A percentile compares a stretch with the other conserved stretches of the same genome.
Conservation (phyloP, 2,329 filamentous ascomycete genomes). For the Colletotrichum nymphaeae region DNA sequence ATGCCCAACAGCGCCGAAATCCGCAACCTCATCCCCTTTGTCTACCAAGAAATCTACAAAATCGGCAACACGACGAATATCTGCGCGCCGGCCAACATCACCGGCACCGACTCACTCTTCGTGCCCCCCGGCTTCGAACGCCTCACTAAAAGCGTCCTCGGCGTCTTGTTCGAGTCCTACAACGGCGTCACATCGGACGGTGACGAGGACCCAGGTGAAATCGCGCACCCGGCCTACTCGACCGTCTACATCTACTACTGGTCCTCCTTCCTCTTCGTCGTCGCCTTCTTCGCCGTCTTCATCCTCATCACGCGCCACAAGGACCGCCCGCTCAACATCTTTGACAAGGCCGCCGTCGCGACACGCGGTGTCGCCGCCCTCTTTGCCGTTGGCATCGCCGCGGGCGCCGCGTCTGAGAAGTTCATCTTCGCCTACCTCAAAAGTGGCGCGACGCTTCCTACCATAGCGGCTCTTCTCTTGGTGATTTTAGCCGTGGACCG, state of each 20-base stretch:
- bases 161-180: conserved; percentile 20
- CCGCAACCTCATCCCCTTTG: neutral
- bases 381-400: conserved; percentile 15
- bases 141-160: conserved; percentile 16
- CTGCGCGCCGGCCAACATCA: conserved; percentile 1
- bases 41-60: conserved; percentile 24
- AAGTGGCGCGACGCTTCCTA: conserved; percentile 27
- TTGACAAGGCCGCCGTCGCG: conserved; percentile 21
- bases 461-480: conserved; percentile 18
- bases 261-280: conserved; percentile 24
- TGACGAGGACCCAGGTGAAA: conserved; percentile 1
- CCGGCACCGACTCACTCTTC: conserved; percentile 2
- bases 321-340: conserved; percentile 28
- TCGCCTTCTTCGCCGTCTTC: conserved; percentile 23
- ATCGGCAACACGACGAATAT: conserved; percentile 25
- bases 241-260: conserved; percentile 33
- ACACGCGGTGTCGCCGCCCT: conserved; percentile 9
- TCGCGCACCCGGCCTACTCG: conserved; percentile 23
- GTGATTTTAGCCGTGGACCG: conserved; percentile 24
- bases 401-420: conserved; percentile 15
- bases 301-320: conserved; percentile 28
- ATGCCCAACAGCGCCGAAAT: conserved; percentile 24
- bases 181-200: conserved; percentile 10
- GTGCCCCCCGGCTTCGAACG: neutral
- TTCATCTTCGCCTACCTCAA: conserved; percentile 25